Evolutionary conservation across 306 rosid species (phyloP).

Genomic region (Datisca glomerata): DNA sequence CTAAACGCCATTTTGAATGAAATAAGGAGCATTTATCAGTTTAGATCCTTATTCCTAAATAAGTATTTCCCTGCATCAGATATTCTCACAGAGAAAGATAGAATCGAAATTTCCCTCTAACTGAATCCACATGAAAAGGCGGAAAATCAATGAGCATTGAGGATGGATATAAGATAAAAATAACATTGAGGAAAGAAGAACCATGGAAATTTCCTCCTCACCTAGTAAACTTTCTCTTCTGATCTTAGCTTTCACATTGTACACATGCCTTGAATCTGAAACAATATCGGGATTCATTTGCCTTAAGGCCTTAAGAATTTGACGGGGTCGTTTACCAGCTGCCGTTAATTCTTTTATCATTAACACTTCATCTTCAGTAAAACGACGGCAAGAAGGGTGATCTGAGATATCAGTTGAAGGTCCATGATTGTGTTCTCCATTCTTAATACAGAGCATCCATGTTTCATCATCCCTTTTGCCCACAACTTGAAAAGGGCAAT

Average conservation of each 20-base stretch:
- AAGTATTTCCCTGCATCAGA: too few relatives aligned
- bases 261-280: background rate
- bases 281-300: background rate
- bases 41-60: too few relatives aligned
- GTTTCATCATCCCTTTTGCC: background rate
- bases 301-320: slow-evolving; percentile 2
- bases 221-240: background rate
- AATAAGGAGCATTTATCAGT: too few relatives aligned
- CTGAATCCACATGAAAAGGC: too few relatives aligned
- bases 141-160: too few relatives aligned
- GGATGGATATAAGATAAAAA: too few relatives aligned
- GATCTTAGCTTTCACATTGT: slow-evolving; percentile 1
- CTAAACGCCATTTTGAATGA: too few relatives aligned
- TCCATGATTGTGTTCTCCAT: background rate
- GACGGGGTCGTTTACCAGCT: slow-evolving; percentile 5
- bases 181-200: too few relatives aligned
- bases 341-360: slow-evolving; percentile 1
- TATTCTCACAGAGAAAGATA: too few relatives aligned
- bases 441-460: background rate
- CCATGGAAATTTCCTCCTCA: too few relatives aligned
- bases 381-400: slow-evolving; percentile 6
- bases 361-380: background rate
- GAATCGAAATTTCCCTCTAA: too few relatives aligned
- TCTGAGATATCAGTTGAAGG: background rate
- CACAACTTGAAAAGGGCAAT: background rate